Percentiles rank a stretch among this genome's conserved stretches.
phyloP scores from a whole-genome alignment of 257 asterid genomes.

The Solanum paucissectum region DNA sequence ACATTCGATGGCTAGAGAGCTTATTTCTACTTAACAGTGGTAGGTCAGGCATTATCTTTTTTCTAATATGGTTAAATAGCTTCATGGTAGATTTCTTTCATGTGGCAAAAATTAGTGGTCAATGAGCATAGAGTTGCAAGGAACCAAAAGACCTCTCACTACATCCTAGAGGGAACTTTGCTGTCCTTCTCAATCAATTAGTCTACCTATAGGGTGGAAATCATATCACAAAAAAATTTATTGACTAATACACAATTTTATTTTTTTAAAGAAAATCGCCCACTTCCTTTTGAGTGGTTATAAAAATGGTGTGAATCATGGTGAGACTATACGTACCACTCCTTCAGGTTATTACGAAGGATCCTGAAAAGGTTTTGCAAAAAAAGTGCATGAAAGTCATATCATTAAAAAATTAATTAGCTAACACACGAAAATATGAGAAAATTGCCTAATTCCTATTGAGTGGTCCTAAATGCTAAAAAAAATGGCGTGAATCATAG shows the following conservation, averaged over 20 bases:
- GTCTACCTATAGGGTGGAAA: not conserved
- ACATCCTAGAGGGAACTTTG: not conserved
- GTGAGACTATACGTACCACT: not conserved
- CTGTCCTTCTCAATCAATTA: not conserved
- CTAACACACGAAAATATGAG: too few species aligned
- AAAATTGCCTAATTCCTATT: too few species aligned
- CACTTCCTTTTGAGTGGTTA: not conserved
- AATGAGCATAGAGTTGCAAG: not conserved
- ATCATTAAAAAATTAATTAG: not conserved
- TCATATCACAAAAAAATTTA: not conserved
- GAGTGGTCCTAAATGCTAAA: too few species aligned
- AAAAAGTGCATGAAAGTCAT: too few species aligned
- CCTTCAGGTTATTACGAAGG: not conserved
- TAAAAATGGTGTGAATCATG: not conserved
- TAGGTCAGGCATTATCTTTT: not conserved
- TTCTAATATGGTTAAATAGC: not conserved
- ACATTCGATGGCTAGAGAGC: not conserved
- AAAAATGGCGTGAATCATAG: too few species aligned
- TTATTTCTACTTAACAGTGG: not conserved
- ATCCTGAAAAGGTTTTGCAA: not conserved
- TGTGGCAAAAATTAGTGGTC: not conserved
- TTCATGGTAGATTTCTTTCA: not conserved
- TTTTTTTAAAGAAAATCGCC: not conserved
- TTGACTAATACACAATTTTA: too few species aligned
- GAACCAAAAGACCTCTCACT: not conserved